Evolutionary conservation across 345 rosid genomes (phyloP), one percentile per base, ranked within the genome.

Genomic region (Eucalyptus caleyi): DNA sequence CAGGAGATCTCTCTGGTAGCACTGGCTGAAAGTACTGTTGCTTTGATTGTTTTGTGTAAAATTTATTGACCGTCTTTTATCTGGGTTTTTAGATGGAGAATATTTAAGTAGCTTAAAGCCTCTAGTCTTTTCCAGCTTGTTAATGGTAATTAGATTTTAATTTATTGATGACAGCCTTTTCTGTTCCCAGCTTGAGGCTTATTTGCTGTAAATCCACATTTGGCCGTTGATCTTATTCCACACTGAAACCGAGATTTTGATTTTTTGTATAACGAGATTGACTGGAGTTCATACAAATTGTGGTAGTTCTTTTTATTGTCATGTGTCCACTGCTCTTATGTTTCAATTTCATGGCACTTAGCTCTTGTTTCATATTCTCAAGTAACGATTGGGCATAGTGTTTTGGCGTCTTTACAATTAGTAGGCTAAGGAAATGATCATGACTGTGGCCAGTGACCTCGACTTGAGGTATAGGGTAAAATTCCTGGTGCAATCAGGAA

Each of bases 1-100:
- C 99, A 13, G 98, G 99, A 24, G 99, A 97, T 86, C 93, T 96
- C 60, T 96, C 99, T 6, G 99, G 96, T 50, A 97, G 95, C 94
- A 97, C 97, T 18, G 90, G 96, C 86, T 97, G 62, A 90, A 54
- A 62, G 34, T 50, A 34, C 10, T 14, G 60, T 86, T 86, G 87
- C 54, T 86, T 32, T 86, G 44, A 50, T 40, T 86, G 40, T 53
- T 27, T 53, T 19, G n/a, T 37, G 54, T 51, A 51, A 53, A 23
- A 50, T 50, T 26, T 53, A 40, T 86, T 34, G 37, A 10, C 23
- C 2, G 5, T 51, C 42, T 21, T 21, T 37, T 53, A n/a, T 27
- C 54, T 2, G 24, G 12, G 56, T 27, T 86, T 86, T 47, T 49
- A 47, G 87, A 86, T 15, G 56, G 19, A 10, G 47, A 37, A 15